Percentiles rank a stretch among this genome's conserved stretches.
These are phyloP conservation scores for Cafeteria roenbergensis DNA, from an alignment of 108 stramenopile genomes.

Conservation along the genomic window DNA sequence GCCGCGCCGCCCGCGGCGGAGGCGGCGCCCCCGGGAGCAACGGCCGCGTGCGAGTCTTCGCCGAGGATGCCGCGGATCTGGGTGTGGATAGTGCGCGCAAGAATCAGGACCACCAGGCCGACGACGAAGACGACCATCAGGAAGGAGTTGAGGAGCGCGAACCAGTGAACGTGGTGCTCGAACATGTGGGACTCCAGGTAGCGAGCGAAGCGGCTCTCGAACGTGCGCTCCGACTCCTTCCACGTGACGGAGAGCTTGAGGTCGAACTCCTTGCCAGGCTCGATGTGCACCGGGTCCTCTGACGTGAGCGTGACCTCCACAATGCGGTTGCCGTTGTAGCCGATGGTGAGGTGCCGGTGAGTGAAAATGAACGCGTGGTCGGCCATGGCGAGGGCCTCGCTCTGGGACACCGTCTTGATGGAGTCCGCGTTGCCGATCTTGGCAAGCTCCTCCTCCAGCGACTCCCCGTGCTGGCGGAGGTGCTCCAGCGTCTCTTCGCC, in stretches of 20 bases:
- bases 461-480: constrained; percentile 15
- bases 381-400: constrained; percentile 32
- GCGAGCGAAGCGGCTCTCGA: constrained; percentile 71
- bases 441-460: constrained; percentile 27
- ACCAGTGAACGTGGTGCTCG: constrained; percentile 81
- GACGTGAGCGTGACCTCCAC: constrained; percentile 79
- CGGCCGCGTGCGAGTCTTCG: neutral
- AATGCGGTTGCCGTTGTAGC: constrained; percentile 77
- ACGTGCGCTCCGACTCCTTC: constrained; percentile 52
- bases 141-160: constrained; percentile 45
- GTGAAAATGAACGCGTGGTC: constrained; percentile 49
- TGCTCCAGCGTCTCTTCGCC: constrained; percentile 16
- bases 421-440: constrained; percentile 35
- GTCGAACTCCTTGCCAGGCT: constrained; percentile 46
- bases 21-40: constrained; percentile 3
- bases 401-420: constrained; percentile 29
- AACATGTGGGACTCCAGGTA: constrained; percentile 90
- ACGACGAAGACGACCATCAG: constrained; percentile 51
- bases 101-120: constrained; percentile 39
- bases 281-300: constrained; percentile 60
- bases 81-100: constrained; percentile 37
- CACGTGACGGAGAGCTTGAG: constrained; percentile 67
- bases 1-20: constrained; percentile 37
- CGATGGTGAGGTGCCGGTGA: constrained; percentile 59
- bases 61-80: constrained; percentile 32